Evolutionary conservation across 2,329 filamentous ascomycete species (phyloP).

Genomic region (Hypocrella siamensis): DNA sequence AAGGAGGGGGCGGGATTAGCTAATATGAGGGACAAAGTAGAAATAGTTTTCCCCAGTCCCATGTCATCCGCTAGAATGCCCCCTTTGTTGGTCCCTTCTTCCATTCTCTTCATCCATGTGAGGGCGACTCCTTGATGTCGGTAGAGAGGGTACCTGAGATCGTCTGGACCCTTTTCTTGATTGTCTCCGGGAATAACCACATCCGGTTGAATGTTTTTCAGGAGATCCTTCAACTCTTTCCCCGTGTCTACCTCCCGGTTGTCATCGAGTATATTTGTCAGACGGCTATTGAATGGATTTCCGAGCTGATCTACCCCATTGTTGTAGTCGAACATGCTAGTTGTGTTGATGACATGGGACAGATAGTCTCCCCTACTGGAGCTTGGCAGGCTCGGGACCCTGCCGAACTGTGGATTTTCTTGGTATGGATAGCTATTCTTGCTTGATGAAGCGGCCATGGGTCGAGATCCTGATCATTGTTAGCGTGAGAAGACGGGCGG

Average conservation of each 20-base stretch:
- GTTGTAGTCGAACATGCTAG: slow-evolving; percentile 19
- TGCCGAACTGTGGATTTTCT: background rate
- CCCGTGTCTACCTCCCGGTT: slow-evolving; percentile 23
- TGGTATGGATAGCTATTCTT: slow-evolving; percentile 3
- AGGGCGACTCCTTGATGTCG: slow-evolving; percentile 73
- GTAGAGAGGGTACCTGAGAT: slow-evolving; percentile 54
- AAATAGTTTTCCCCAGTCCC: slow-evolving; percentile 83
- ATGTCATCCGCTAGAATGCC: slow-evolving; percentile 88
- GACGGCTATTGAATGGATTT: slow-evolving; percentile 16
- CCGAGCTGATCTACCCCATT: slow-evolving; percentile 20
- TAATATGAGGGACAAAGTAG: slow-evolving; percentile 63
- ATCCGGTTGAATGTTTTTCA: slow-evolving; percentile 61
- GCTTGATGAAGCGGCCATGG: no score
- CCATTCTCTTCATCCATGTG: slow-evolving; percentile 71
- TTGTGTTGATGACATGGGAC: slow-evolving; percentile 20
- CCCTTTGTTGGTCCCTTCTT: slow-evolving; percentile 63
- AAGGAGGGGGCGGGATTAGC: slow-evolving; percentile 40
- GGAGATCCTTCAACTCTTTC: slow-evolving; percentile 54
- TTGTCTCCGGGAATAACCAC: slow-evolving; percentile 45
- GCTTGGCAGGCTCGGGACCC: slow-evolving; percentile 1
- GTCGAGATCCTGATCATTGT: no score
- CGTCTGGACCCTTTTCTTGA: slow-evolving; percentile 52
- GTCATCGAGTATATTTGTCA: slow-evolving; percentile 17
- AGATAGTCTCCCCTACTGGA: slow-evolving; percentile 9
- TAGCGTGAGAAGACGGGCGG: no score